A percentile compares a stretch with the other conserved stretches of the same genome.
Evolutionary conservation across 2,329 filamentous ascomycete genomes (phyloP).

Genomic region (Aspergillus sp.): DNA sequence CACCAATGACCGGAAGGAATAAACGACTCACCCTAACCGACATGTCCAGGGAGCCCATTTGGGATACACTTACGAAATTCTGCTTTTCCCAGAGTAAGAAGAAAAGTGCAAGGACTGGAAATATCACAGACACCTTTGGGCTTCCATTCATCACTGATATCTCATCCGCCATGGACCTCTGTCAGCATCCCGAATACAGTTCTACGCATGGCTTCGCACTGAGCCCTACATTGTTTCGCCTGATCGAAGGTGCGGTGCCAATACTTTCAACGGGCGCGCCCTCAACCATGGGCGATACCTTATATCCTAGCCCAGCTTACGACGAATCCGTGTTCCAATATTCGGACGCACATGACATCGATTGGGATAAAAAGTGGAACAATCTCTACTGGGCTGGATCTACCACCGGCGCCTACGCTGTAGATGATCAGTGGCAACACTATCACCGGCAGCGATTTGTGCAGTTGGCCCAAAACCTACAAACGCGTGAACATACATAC

Average conservation of each 20-base stretch:
- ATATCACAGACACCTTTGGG: background rate
- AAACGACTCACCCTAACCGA: background rate
- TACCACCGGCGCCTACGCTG: conserved; percentile 42
- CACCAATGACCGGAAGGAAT: background rate
- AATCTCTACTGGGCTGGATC: conserved; percentile 52
- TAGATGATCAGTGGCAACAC: conserved; percentile 5
- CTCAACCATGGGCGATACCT: conserved; percentile 35
- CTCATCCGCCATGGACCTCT: conserved; percentile 1
- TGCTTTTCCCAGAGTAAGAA: background rate
- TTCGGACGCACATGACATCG: conserved; percentile 31
- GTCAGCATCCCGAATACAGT: conserved; percentile 6
- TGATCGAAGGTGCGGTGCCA: conserved; percentile 14
- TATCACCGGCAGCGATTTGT: conserved; percentile 16
- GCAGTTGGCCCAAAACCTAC: conserved; percentile 8
- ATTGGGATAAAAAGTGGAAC: conserved; percentile 45
- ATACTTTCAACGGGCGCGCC: conserved; percentile 15
- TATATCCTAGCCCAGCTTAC: conserved; percentile 47
- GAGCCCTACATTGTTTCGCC: conserved; percentile 8
- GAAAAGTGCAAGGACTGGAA: background rate
- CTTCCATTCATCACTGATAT: conserved; percentile 7
- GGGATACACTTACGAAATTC: conserved; percentile 4
- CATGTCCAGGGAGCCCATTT: background rate
- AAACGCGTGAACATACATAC: conserved; percentile 2
- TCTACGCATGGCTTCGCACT: conserved; percentile 4
- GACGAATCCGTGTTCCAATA: conserved; percentile 36